Conservation (phyloP, 345 rosid species). For the Dipteronia sinensis region DNA sequence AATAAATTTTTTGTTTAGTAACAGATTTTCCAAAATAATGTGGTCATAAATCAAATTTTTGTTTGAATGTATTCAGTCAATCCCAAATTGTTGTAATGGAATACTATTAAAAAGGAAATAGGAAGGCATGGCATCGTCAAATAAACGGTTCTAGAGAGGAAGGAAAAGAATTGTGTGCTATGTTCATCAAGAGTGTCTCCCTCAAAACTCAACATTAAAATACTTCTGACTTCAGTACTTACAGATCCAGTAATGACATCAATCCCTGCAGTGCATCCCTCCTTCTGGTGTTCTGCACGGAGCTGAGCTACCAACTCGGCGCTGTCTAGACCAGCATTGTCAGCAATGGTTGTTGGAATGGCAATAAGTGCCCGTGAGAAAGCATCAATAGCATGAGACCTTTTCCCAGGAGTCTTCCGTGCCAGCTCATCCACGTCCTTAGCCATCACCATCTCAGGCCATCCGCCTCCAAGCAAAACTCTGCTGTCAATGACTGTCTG, state of each 20-base stretch:
- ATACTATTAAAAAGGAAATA: neutral
- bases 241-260: conserved; percentile 95
- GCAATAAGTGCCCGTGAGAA: conserved; percentile 83
- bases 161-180: neutral
- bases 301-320: conserved; percentile 94
- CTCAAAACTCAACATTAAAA: neutral
- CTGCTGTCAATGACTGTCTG: conserved; percentile 93
- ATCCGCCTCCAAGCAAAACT: conserved; percentile 96
- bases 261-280: conserved; percentile 78
- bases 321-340: conserved; percentile 98
- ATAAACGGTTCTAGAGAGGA: neutral
- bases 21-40: neutral
- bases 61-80: neutral
- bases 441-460: conserved; percentile 99
- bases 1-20: neutral
- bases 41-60: neutral
- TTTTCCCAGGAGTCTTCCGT: conserved; percentile 92
- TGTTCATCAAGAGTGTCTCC: neutral
- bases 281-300: conserved; percentile 93
- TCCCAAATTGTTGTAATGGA: neutral
- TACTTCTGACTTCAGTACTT: conserved; percentile 32
- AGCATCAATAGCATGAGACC: conserved; percentile 93
- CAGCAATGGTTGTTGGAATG: conserved; percentile 90
- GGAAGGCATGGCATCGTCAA: neutral
- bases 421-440: conserved; percentile 97